Evolutionary conservation across 2,329 filamentous ascomycete genomes (phyloP), one percentile per base, ranked within the genome.

Genomic region (Aspergillus bombycis): DNA sequence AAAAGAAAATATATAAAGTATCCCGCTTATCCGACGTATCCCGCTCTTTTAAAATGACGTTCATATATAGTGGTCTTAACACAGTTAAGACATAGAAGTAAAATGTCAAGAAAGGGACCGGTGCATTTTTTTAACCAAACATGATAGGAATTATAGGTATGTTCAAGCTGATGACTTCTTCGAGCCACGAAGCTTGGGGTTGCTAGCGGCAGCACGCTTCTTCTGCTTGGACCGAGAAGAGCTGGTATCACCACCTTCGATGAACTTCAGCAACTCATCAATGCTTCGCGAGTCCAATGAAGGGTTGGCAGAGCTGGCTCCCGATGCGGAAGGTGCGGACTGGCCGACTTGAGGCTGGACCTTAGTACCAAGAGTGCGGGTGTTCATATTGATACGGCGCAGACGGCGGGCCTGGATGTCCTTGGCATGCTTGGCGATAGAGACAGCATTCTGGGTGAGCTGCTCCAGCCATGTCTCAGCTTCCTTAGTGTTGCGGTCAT

Each of bases 401-500:
- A 94, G 84, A 65, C 91, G 87, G 61, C 90, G 88, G 55, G 89
- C 88, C 78, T 95, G 89, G 43, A 92, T 84, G 67, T 95, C 91
- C 81, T 97, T 96, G 64, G 92, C 91, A 74, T 96, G 93, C 83
- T 96, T 97, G 57, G 94, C 94, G 69, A 98, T 93, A 38, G 89
- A 91, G 46, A 99, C 95, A 52, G 95, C 95, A 73, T 96, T 97
- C 79, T 96, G 92, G 0, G 94, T 98, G 63, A 99, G 87, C 79
- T 97, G 94, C 79, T 97, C 93, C 28, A 98, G 87, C 95, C 95
- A 99, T 74, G 88, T 92, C 82, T 97, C 94, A 2, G 95, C 94
- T 78, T 99, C 95, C 83, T 97, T 97, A 67, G 95, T 99, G 83
- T 99, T 98, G 79, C 94, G 93, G 79, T 98, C 94, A 45, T 96